phyloP scores from a whole-genome alignment of 345 rosid species.

The Syzygium aromaticum region DNA sequence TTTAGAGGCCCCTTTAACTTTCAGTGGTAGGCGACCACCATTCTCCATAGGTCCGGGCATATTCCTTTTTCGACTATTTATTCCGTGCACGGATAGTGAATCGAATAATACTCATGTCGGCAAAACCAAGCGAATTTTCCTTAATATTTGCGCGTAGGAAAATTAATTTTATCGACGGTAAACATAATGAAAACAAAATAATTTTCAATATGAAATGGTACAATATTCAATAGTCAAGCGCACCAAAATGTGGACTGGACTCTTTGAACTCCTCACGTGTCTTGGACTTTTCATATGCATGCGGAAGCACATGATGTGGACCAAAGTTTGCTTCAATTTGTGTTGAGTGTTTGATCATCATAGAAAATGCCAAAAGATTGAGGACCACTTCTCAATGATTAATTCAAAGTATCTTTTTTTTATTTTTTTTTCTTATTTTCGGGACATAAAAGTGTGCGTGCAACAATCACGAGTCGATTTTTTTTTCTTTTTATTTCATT shows the following conservation, averaged over 20 bases:
- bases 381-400: neutral
- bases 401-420: neutral
- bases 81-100: neutral
- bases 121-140: neutral
- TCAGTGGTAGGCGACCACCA: neutral
- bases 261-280: neutral
- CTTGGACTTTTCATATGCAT: neutral
- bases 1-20: neutral
- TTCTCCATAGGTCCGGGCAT: neutral
- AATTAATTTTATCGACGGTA: neutral
- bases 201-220: neutral
- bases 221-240: neutral
- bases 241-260: neutral
- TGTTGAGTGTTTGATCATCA: neutral
- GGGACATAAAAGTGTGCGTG: neutral
- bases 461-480: neutral
- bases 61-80: neutral
- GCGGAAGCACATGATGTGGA: neutral
- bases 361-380: neutral
- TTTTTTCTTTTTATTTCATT: fast-evolving
- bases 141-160: fast-evolving
- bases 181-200: neutral
- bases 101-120: no score
- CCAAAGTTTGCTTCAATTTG: neutral
- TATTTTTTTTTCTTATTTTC: neutral